phyloP scores from a whole-genome alignment of 305 asterid genomes.

The Solanum hybrid region DNA sequence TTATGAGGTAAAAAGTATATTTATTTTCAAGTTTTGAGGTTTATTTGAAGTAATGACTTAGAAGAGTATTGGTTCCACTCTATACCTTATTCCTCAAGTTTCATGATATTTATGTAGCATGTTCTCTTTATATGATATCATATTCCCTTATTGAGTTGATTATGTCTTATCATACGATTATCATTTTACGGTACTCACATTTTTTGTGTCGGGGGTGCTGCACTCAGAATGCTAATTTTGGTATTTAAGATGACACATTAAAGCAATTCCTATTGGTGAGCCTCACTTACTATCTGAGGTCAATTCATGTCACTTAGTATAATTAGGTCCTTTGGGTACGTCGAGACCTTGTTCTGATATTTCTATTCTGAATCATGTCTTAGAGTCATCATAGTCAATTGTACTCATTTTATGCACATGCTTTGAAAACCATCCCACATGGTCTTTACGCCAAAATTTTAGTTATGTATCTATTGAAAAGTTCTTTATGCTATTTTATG shows the following conservation, averaged over 20 bases:
- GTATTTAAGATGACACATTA: neutral
- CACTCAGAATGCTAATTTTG: neutral
- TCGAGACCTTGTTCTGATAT: neutral
- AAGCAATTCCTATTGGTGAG: neutral
- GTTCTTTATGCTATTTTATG: neutral
- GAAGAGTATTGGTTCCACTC: neutral
- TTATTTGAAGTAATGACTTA: neutral
- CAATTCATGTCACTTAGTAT: neutral
- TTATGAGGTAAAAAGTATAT: neutral
- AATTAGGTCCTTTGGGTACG: neutral
- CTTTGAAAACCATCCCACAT: neutral
- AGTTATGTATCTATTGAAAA: neutral
- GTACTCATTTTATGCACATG: neutral
- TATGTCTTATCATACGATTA: neutral
- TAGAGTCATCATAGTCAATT: neutral
- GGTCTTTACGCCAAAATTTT: neutral
- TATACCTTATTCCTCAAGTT: neutral
- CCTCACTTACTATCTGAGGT: neutral
- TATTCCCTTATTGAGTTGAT: neutral
- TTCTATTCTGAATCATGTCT: neutral
- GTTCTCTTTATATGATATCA: neutral
- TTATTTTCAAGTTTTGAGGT: neutral
- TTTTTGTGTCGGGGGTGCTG: neutral
- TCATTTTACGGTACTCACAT: neutral
- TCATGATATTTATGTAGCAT: neutral